These are phyloP conservation scores for Bathelium albidoporum DNA, from an alignment of 495 filamentous ascomycete genomes.

Conservation along the genomic window DNA sequence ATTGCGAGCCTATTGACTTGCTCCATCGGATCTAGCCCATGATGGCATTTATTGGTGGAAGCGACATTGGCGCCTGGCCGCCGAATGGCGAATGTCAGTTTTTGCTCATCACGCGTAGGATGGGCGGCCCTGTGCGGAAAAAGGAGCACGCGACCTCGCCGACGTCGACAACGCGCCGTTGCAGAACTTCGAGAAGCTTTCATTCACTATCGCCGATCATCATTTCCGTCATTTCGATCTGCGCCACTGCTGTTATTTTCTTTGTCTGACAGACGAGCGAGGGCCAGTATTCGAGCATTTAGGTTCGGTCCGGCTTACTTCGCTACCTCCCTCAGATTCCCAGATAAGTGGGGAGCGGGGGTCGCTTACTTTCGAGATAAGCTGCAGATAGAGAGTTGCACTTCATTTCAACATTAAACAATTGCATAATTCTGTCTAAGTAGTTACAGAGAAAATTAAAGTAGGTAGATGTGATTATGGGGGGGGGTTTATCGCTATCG, in stretches of 20 bases:
- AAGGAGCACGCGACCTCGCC: not conserved
- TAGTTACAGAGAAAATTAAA: constrained; percentile 1
- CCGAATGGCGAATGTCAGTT: not conserved
- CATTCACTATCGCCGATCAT: not conserved
- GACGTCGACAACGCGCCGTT: not conserved
- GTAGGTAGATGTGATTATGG: not conserved
- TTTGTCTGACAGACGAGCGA: too few relatives aligned
- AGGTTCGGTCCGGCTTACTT: too few relatives aligned
- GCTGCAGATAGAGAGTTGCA: too few relatives aligned
- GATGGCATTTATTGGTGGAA: not conserved
- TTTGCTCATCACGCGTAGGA: not conserved
- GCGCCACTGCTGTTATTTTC: too few relatives aligned
- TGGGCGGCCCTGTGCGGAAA: not conserved
- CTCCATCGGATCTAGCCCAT: not conserved
- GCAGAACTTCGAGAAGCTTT: not conserved
- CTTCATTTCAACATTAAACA: not conserved
- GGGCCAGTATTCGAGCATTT: too few relatives aligned
- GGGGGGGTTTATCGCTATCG: not conserved
- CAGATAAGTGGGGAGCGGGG: too few relatives aligned
- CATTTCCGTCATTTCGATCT: too few relatives aligned
- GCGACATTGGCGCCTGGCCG: not conserved
- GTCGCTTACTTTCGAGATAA: too few relatives aligned
- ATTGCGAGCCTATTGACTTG: not conserved
- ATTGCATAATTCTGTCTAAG: not conserved
- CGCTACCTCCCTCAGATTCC: too few relatives aligned